Conservation (phyloP, 257 asterid genomes). For the Nicotiana benthamiana region DNA sequence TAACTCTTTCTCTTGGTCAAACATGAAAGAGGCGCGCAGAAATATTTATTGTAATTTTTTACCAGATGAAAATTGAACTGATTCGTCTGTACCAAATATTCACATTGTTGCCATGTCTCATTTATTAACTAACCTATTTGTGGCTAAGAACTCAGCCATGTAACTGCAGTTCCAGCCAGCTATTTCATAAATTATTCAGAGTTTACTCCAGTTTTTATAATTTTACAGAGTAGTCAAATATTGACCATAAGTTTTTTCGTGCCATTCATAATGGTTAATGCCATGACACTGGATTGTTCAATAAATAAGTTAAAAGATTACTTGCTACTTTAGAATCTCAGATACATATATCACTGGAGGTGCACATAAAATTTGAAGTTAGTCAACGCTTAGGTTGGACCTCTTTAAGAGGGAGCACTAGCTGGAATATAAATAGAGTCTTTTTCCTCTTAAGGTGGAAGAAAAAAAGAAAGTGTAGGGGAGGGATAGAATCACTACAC, state of each 20-base stretch:
- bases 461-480: background rate
- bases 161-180: background rate
- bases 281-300: background rate
- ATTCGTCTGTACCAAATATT: background rate
- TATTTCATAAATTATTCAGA: background rate
- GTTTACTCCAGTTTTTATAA: background rate
- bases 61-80: conserved; percentile 1
- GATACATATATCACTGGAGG: background rate
- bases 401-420: background rate
- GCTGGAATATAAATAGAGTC: background rate
- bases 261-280: background rate
- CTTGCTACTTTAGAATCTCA: background rate
- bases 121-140: background rate
- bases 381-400: background rate
- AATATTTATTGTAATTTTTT: background rate
- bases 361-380: background rate
- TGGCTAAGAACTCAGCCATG: background rate
- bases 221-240: background rate
- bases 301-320: background rate
- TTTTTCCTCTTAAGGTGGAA: background rate
- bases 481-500: background rate
- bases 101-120: background rate
- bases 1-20: background rate
- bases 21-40: background rate
- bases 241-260: background rate